Base-by-base conservation (phyloP, 2,329 filamentous ascomycete genomes). In the Fusarium cyanostomum region DNA sequence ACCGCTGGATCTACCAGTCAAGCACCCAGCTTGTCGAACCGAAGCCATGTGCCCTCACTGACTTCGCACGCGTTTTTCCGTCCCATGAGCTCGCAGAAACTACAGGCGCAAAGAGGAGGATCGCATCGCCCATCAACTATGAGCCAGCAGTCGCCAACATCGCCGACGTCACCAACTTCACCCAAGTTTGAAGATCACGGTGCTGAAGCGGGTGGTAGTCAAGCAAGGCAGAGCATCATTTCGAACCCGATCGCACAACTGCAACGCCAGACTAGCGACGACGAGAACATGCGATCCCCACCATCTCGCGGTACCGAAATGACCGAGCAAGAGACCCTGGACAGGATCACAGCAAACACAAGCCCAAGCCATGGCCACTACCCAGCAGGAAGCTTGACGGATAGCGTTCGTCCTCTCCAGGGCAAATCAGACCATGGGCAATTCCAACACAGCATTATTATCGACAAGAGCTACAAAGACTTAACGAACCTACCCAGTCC, bases 61-160 rank as follows among this genome's bases (percentile, higher is more conserved):
- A 90, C 92, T 3, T 93, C 92, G 13, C 91, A 94, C 72, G 94
- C 92, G 51, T 98, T 99, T 80, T 97, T 96, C 74, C 90, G 90
- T 18, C 95, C 95, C 34, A 96, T 99, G 92, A 98, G 94, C 79
- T 96, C 94, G 21, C 93, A 97, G 75, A 90, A 92, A 74, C 82
- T 98, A 46, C 94, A 98, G 78, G 93, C 93, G 52, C 95, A 98
- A 77, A 85, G 94, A 75, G 88, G 72, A 63, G 86, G 89, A 64
- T 84, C 77, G 8, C 73, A 79, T 33, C 79, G 83, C 18, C 79
- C 82, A 7, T 67, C 75, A 12, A 80, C 78, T 18, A 74, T 78
- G 67, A 75, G 72, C 52, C 79, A 81, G 39, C 68, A 71, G 43
- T 63, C 69, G 18, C 71, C 62, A 28, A 56, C 49, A 11, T 64